Evolutionary conservation across 2,329 filamentous ascomycete species (phyloP).

Genomic region (Cercospora sp.): DNA sequence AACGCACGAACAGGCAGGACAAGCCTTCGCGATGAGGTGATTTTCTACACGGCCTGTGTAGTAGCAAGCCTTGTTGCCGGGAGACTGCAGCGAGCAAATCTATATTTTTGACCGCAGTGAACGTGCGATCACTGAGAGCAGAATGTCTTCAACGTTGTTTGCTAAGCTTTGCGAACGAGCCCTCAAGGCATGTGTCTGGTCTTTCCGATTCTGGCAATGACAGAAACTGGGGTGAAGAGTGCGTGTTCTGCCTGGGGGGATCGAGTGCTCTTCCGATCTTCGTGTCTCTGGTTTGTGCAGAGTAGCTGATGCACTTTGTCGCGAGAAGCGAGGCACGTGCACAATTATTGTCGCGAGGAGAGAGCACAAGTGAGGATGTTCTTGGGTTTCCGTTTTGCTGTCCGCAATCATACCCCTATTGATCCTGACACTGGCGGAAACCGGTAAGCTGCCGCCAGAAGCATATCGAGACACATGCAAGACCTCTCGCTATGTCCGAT

Average conservation of each 20-base stretch:
- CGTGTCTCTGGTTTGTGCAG: not conserved
- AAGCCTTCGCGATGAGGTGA: not conserved
- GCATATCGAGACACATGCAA: too few species aligned
- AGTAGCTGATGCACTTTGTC: not conserved
- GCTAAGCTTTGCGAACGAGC: not conserved
- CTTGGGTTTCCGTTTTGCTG: not conserved
- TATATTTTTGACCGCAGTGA: not conserved
- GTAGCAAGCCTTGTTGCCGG: not conserved
- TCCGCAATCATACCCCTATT: not conserved
- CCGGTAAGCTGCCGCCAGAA: too few species aligned
- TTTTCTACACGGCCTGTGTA: not conserved
- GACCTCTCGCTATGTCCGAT: too few species aligned
- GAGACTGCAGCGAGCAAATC: not conserved
- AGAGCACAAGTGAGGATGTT: not conserved
- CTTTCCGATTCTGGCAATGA: not conserved
- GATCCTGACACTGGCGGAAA: too few species aligned
- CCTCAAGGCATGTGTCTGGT: not conserved
- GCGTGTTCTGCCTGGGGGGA: not conserved
- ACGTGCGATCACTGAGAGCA: not conserved
- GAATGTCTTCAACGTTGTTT: too few species aligned
- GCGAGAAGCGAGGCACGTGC: not conserved
- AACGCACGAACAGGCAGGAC: not conserved
- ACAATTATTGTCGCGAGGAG: not conserved
- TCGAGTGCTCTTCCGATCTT: not conserved
- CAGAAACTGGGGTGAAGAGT: not conserved